Percentiles rank a stretch among this genome's conserved stretches.
These are phyloP conservation scores for Microsporum canis DNA, from an alignment of 2,329 filamentous ascomycete genomes.

Conservation along the genomic window DNA sequence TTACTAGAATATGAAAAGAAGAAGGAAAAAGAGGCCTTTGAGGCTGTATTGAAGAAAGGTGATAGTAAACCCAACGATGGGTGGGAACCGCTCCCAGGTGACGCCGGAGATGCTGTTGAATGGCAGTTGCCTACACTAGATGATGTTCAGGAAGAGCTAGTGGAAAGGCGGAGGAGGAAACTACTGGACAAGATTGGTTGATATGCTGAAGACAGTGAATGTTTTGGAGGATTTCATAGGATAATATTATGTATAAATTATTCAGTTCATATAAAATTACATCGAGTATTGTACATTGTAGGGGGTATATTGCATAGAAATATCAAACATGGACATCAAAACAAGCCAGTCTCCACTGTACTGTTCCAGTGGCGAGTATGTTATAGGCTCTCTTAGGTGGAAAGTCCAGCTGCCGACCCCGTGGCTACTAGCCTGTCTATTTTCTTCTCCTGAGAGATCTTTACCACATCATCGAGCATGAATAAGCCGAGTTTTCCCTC, in stretches of 20 bases:
- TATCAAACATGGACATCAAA: not conserved
- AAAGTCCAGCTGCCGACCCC: not conserved
- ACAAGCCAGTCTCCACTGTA: not conserved
- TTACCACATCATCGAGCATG: slow-evolving; percentile 63
- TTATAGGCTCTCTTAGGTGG: not conserved
- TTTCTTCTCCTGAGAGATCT: slow-evolving; percentile 33
- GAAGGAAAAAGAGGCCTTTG: slow-evolving; percentile 72
- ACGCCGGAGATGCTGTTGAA: slow-evolving; percentile 65
- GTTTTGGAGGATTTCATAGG: not conserved
- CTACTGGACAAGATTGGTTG: slow-evolving; percentile 67
- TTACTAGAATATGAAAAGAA: slow-evolving; percentile 68
- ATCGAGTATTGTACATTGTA: not conserved
- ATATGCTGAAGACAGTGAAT: slow-evolving; percentile 7
- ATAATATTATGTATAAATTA: slow-evolving; percentile 17
- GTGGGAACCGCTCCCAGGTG: slow-evolving; percentile 81
- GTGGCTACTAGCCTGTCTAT: not conserved
- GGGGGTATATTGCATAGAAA: not conserved
- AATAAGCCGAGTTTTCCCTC: slow-evolving; percentile 64
- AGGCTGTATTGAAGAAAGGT: slow-evolving; percentile 51
- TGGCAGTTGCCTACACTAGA: slow-evolving; percentile 80
- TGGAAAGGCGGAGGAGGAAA: slow-evolving; percentile 72
- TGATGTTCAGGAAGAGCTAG: slow-evolving; percentile 86
- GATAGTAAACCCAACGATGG: slow-evolving; percentile 48
- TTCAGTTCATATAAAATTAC: slow-evolving; percentile 1
- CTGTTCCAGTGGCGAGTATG: not conserved